Evolutionary conservation across 202 grass and related monocot genomes (phyloP).

Genomic region (Bolboschoenoplectus hybrid): DNA sequence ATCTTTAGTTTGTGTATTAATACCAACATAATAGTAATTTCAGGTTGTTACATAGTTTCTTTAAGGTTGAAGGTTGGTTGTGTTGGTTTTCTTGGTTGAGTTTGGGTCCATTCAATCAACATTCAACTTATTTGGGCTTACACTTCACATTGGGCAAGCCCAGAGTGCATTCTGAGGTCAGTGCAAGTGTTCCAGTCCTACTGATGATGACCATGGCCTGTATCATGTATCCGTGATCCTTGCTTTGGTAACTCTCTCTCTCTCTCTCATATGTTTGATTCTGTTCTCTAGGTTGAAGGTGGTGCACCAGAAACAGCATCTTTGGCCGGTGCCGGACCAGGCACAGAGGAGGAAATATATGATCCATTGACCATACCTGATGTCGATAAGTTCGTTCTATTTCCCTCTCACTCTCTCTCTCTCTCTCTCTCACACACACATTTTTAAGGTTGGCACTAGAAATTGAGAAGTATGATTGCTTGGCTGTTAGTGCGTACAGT

Average conservation of each 20-base stretch:
- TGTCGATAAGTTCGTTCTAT: slow-evolving; percentile 64
- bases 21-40: background rate
- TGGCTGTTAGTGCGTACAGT: background rate
- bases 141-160: background rate
- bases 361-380: slow-evolving; percentile 90
- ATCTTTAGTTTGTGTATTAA: background rate
- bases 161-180: background rate
- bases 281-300: slow-evolving; percentile 64
- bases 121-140: background rate
- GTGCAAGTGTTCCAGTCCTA: background rate
- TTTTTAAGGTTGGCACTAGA: slow-evolving; percentile 27
- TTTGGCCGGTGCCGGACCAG: slow-evolving; percentile 43
- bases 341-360: slow-evolving; percentile 75
- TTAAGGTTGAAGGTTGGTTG: background rate
- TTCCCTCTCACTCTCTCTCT: slow-evolving; percentile 15
- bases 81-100: background rate
- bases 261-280: slow-evolving; percentile 26
- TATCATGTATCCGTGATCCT: slow-evolving; percentile 2
- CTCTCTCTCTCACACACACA: background rate
- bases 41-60: background rate
- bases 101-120: background rate
- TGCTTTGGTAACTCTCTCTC: background rate
- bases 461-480: background rate
- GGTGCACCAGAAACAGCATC: slow-evolving; percentile 46
- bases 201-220: background rate